Conservation (phyloP, 192 early-diverging fungal species). For the Neocallimastix lanati region DNA sequence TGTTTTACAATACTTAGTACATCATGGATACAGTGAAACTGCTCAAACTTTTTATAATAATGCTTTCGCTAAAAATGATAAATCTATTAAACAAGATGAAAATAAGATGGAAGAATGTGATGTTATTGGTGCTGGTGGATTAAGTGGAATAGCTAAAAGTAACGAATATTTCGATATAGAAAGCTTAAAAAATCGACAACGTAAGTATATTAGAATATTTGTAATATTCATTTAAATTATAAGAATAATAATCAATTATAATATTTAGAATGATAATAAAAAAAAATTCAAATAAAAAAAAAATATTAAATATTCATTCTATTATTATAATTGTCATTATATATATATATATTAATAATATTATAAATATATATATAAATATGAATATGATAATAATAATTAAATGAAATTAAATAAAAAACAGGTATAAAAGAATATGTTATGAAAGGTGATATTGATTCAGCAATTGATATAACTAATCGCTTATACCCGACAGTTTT, state of each 20-base stretch:
- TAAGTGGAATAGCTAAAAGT: conserved; percentile 13
- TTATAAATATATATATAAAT: too few relatives aligned
- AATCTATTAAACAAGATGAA: conserved; percentile 1
- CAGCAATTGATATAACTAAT: conserved; percentile 47
- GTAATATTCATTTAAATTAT: too few relatives aligned
- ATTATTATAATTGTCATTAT: background rate
- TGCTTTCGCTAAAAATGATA: background rate
- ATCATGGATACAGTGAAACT: conserved; percentile 63
- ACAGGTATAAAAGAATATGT: conserved; percentile 34
- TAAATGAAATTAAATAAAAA: too few relatives aligned
- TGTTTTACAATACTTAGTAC: conserved; percentile 62
- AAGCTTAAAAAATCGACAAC: background rate
- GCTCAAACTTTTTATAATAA: conserved; percentile 44
- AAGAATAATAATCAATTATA: too few relatives aligned
- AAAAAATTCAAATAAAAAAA: background rate
- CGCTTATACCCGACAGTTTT: conserved; percentile 50
- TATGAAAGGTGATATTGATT: conserved; percentile 51
- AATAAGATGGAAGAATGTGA: conserved; percentile 5
- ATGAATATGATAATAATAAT: too few relatives aligned
- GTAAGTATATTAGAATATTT: background rate
- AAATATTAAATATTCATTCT: background rate
- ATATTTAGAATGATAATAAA: background rate
- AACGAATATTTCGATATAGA: conserved; percentile 4
- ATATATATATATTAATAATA: too few relatives aligned
- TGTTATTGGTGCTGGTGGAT: conserved; percentile 6